Conservation (phyloP, 805 yeast genomes). For the Cyberlindnera subsufficiens region DNA sequence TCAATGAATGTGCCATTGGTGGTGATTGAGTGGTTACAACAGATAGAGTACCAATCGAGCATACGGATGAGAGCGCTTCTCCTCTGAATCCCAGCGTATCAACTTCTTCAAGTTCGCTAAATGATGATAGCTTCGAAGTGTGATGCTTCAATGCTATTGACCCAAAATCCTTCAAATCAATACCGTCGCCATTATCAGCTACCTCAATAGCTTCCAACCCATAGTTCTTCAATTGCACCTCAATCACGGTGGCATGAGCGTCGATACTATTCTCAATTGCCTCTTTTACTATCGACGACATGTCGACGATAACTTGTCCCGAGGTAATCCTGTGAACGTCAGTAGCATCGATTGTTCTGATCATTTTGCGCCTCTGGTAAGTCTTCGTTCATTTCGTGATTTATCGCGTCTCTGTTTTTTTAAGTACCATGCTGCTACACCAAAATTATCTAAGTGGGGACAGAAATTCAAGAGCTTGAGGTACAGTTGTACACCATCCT, state of each 20-base stretch:
- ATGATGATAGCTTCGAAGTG: conserved; percentile 58
- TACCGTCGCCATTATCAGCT: conserved; percentile 65
- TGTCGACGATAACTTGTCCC: conserved; percentile 85
- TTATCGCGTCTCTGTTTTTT: background rate
- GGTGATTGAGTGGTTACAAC: conserved; percentile 44
- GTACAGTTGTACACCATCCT: no score
- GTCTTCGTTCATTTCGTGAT: background rate
- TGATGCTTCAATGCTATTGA: conserved; percentile 53
- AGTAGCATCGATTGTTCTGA: conserved; percentile 4
- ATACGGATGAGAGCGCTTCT: conserved; percentile 70
- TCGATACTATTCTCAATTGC: conserved; percentile 83
- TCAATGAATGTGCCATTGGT: conserved; percentile 54
- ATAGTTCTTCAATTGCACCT: conserved; percentile 59
- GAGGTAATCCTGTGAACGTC: conserved; percentile 81
- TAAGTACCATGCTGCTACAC: no score
- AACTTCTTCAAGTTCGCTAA: conserved; percentile 48
- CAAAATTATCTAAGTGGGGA: no score
- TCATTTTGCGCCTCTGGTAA: background rate
- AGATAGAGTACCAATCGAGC: conserved; percentile 44
- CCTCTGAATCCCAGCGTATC: conserved; percentile 73
- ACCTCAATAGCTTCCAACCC: conserved; percentile 71
- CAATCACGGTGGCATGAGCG: conserved; percentile 64
- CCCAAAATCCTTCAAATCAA: conserved; percentile 44
- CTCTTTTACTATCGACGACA: conserved; percentile 77
- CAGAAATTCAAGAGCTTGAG: no score